Conservation (phyloP, 1,284 basidiomycete genomes). For the Fomitopsis pinicola region DNA sequence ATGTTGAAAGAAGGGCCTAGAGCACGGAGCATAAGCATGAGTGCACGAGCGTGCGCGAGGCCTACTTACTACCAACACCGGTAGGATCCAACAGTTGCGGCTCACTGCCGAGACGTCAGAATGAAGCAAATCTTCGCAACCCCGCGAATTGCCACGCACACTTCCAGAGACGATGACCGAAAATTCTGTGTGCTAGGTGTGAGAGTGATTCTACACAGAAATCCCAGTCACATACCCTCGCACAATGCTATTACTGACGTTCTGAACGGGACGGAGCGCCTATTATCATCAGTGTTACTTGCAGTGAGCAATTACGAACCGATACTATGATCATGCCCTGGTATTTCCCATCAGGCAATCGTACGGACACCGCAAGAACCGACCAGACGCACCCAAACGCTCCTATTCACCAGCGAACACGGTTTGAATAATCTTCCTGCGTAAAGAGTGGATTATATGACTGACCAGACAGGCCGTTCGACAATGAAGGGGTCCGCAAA, state of each 20-base stretch:
- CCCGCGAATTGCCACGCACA: constrained; percentile 5
- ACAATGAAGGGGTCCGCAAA: constrained; percentile 14
- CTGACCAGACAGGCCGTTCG: constrained; percentile 16
- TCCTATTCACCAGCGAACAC: constrained; percentile 6
- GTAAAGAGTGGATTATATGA: neutral
- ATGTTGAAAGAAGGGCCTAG: constrained; percentile 2
- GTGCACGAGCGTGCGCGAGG: neutral
- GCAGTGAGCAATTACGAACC: constrained; percentile 5
- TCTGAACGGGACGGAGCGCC: constrained; percentile 5
- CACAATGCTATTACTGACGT: constrained; percentile 19
- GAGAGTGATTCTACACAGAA: too few species aligned
- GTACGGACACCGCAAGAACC: neutral
- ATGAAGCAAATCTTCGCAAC: neutral
- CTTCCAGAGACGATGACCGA: constrained; percentile 17
- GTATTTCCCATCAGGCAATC: neutral
- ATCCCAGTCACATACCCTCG: constrained; percentile 10
- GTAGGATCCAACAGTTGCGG: constrained; percentile 10
- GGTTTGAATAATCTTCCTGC: neutral
- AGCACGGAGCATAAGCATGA: neutral
- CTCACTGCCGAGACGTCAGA: constrained; percentile 9
- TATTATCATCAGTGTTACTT: neutral
- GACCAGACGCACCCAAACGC: constrained; percentile 12
- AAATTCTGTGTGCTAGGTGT: constrained; percentile 8
- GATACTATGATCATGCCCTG: constrained; percentile 21
- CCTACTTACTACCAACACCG: constrained; percentile 13